A percentile compares a stretch with the other conserved stretches of the same genome.
phyloP scores from a whole-genome alignment of 164 flowering plant species.

The Kingdonia uniflora region DNA sequence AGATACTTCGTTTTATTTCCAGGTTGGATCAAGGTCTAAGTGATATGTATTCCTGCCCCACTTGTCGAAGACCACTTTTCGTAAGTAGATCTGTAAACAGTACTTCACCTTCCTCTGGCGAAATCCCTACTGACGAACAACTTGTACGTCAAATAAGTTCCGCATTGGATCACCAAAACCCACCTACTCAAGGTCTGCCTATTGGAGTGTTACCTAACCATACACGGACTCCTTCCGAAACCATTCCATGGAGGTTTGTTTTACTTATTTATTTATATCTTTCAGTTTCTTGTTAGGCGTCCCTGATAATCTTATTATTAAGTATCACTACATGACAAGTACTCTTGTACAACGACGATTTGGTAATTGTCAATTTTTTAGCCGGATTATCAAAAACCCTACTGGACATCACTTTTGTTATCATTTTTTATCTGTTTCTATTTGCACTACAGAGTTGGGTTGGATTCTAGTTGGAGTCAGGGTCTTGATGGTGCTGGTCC shows the following conservation, averaged over 20 bases:
- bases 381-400: no score
- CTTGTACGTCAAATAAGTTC: constrained; percentile 62
- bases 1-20: neutral
- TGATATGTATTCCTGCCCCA: constrained; percentile 82
- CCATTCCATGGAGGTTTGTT: constrained; percentile 61
- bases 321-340: no score
- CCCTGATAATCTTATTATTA: no score
- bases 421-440: neutral
- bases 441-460: constrained; percentile 34
- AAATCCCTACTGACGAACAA: constrained; percentile 57
- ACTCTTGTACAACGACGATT: no score
- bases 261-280: constrained; percentile 1
- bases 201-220: constrained; percentile 47
- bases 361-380: no score
- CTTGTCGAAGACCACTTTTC: constrained; percentile 95
- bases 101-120: constrained; percentile 24
- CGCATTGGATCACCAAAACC: constrained; percentile 40
- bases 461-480: constrained; percentile 57
- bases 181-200: constrained; percentile 32
- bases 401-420: no score
- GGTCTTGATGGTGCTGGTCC: constrained; percentile 91
- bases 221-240: constrained; percentile 41
- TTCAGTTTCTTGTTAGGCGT: neutral
- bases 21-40: constrained; percentile 95
- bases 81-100: constrained; percentile 33